Base-by-base conservation (phyloP, 2,329 filamentous ascomycete genomes). In the Ilyonectria mors-panacis region DNA sequence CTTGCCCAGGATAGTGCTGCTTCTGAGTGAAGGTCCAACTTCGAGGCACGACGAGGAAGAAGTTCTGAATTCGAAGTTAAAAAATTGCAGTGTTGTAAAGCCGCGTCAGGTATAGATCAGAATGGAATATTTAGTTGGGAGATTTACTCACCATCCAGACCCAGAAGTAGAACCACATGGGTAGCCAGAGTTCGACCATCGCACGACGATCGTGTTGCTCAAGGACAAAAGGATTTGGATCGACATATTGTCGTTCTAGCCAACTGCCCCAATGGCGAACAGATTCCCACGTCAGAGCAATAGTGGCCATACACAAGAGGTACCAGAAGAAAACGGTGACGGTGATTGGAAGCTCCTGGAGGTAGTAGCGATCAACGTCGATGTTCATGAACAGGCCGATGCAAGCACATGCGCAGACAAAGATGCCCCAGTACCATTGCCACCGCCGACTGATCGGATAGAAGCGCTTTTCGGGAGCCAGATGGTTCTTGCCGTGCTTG, bases 341-440 rank as follows among this genome's bases (percentile, higher is more conserved):
- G 44, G 94, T 85, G 63, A 95, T 88, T n/a, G 93, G 90, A 12
- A 93, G 80, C 71, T 92, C 86, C 47, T 90, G 87, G 2, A 95
- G 81, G 75, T 91, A 93, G 78, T 92, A 91, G 37, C 93, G 88
- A 78, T 95, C 93, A 63, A 95, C 90, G 77, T 95, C 93, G 60
- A 95, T 84, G 65, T 87, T 88, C 65, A 88, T 89, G 65, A 94
- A 87, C n/a, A 92, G 87, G 74, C 91, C 92, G 76, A 94, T 87
- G 60, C 92, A 82, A 42, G 87, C 92, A 67, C 87, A 87, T 6
- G 85, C 86, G 60, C 87, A 89, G 26, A 89, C 84, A 63, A 90
- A 86, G 30, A 88, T 79, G 73, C 87, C 88, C 91, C 92, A 95
- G 80, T 94, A 95, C 92, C 92, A 95, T 78, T 93, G 92, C 91